Conservation (phyloP, 139 green algal genomes). For the Edaphochlamys debaryana region DNA sequence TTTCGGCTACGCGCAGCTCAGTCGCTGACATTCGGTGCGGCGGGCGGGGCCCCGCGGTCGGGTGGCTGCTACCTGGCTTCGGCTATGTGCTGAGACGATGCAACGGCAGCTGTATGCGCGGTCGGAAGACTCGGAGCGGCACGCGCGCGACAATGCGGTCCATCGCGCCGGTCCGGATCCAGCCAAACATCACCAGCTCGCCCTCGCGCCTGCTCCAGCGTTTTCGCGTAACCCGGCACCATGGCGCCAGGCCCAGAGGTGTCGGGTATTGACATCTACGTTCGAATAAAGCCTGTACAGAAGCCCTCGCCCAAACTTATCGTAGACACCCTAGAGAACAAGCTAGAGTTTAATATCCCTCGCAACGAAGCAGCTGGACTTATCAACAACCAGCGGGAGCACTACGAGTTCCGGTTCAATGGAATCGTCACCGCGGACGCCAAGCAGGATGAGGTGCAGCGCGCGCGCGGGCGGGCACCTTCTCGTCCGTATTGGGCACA, state of each 20-base stretch:
- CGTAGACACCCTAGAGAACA: constrained; percentile 55
- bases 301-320: constrained; percentile 38
- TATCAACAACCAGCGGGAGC: constrained; percentile 88
- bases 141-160: too few species aligned
- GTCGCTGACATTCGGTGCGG: too few species aligned
- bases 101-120: too few species aligned
- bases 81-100: too few species aligned
- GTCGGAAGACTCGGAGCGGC: too few species aligned
- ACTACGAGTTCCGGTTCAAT: constrained; percentile 86
- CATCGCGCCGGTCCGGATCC: too few species aligned
- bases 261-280: constrained; percentile 70
- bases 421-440: constrained; percentile 78
- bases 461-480: too few species aligned
- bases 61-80: too few species aligned
- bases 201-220: too few species aligned
- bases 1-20: constrained; percentile 26
- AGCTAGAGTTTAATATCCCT: constrained; percentile 67
- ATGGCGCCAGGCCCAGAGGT: constrained; percentile 20
- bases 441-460: constrained; percentile 84
- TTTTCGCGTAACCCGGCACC: background rate
- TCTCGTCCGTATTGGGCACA: too few species aligned
- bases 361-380: constrained; percentile 53
- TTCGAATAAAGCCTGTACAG: constrained; percentile 68
- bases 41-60: too few species aligned
- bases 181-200: too few species aligned